Evolutionary conservation across 139 green algal species (phyloP).

Genomic region (Micromonas commoda): DNA sequence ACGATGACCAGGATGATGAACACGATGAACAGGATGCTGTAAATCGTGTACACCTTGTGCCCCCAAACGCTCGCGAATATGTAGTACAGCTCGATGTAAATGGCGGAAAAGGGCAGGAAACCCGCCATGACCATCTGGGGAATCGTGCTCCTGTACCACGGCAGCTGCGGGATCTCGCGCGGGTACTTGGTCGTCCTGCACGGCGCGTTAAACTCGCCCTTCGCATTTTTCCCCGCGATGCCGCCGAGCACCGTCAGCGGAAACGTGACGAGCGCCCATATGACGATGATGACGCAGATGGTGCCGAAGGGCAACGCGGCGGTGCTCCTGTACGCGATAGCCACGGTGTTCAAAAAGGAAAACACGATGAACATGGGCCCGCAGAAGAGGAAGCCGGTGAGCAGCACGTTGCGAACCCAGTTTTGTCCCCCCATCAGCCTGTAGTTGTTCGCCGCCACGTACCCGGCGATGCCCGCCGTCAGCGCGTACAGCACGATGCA

Average conservation of each 20-base stretch:
- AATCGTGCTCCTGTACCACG: slow-evolving; percentile 49
- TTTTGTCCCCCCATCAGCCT: slow-evolving; percentile 72
- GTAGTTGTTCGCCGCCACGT: slow-evolving; percentile 72
- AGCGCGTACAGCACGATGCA: slow-evolving; percentile 50
- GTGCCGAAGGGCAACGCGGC: slow-evolving; percentile 78
- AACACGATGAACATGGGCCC: slow-evolving; percentile 71
- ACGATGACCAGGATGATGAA: slow-evolving; percentile 61
- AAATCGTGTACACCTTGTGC: slow-evolving; percentile 69
- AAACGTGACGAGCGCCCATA: slow-evolving; percentile 67
- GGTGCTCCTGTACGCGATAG: slow-evolving; percentile 59
- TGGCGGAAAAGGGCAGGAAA: slow-evolving; percentile 66
- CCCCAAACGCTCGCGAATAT: slow-evolving; percentile 66
- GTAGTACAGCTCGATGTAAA: slow-evolving; percentile 73
- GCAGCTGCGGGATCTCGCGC: slow-evolving; percentile 50
- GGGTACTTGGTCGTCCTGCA: slow-evolving; percentile 56
- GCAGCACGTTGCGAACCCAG: slow-evolving; percentile 66
- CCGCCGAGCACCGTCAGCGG: slow-evolving; percentile 47
- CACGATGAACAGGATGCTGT: slow-evolving; percentile 59
- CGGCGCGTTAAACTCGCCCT: slow-evolving; percentile 46
- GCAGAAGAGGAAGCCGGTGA: slow-evolving; percentile 67
- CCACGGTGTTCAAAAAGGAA: slow-evolving; percentile 70
- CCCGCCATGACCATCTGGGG: slow-evolving; percentile 57
- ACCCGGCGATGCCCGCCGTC: slow-evolving; percentile 64
- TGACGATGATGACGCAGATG: slow-evolving; percentile 75
- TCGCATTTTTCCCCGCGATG: slow-evolving; percentile 37